Evolutionary conservation across 495 filamentous ascomycete species (phyloP).

Genomic region (Jackrogersella multiformis): DNA sequence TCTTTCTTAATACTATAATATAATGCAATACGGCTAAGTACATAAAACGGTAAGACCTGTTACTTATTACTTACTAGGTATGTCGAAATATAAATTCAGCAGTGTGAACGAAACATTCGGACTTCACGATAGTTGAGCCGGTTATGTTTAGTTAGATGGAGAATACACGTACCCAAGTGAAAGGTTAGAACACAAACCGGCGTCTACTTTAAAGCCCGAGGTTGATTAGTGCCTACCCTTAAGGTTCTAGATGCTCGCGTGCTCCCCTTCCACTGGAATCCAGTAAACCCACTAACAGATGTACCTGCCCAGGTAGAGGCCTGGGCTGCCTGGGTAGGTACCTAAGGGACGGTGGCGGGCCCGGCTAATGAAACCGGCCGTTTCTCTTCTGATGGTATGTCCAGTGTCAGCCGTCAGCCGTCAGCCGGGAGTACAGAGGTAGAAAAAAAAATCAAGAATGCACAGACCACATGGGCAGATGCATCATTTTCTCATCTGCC

Average conservation of each 20-base stretch:
- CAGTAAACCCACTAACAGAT: background rate
- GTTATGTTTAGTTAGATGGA: slow-evolving; percentile 9
- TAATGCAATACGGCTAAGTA: background rate
- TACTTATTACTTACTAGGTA: background rate
- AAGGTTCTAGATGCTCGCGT: slow-evolving; percentile 18
- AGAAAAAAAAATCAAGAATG: background rate
- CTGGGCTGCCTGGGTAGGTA: too few relatives aligned
- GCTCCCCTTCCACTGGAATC: background rate
- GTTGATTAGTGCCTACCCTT: background rate
- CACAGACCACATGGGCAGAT: slow-evolving; percentile 34
- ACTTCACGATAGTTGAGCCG: slow-evolving; percentile 8
- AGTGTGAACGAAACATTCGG: background rate
- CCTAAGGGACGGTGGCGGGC: too few relatives aligned
- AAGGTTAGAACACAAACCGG: background rate
- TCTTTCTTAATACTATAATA: too few relatives aligned
- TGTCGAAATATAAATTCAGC: background rate
- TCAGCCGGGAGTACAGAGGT: slow-evolving; percentile 12
- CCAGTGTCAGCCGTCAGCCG: slow-evolving; percentile 29
- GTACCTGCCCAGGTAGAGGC: too few relatives aligned
- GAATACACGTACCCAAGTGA: background rate
- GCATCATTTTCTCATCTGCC: slow-evolving; percentile 11
- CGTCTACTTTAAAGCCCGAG: slow-evolving; percentile 1
- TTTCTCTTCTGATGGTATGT: slow-evolving; percentile 6
- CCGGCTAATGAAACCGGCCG: slow-evolving; percentile 9
- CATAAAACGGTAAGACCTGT: background rate